These are phyloP conservation scores for Tuber aestivum DNA, from an alignment of 495 filamentous ascomycete genomes.

Conservation along the genomic window DNA sequence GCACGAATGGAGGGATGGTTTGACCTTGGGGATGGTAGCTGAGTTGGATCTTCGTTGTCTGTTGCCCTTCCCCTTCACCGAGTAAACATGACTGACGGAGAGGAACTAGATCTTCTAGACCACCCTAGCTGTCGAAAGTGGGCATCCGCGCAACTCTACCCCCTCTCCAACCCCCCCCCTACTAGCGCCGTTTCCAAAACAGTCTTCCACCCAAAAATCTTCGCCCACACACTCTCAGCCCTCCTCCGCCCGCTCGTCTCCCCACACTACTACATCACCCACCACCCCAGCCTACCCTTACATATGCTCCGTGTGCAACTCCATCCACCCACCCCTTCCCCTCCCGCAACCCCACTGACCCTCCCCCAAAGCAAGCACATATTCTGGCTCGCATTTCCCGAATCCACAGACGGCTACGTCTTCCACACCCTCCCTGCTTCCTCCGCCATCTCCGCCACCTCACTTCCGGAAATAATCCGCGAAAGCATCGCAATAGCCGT, in stretches of 20 bases:
- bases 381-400: conserved; percentile 69
- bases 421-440: conserved; percentile 57
- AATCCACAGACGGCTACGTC: conserved; percentile 62
- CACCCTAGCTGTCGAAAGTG: conserved; percentile 67
- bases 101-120: conserved; percentile 56
- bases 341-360: conserved; percentile 58
- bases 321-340: conserved; percentile 49
- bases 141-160: conserved; percentile 60
- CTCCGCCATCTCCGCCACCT: conserved; percentile 33
- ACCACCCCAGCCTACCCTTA: conserved; percentile 57
- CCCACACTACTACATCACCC: conserved; percentile 69
- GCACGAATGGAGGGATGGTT: conserved; percentile 74
- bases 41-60: conserved; percentile 55
- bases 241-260: conserved; percentile 69
- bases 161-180: conserved; percentile 40
- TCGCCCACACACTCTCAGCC: conserved; percentile 64
- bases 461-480: conserved; percentile 60
- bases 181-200: conserved; percentile 53
- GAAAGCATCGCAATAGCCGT: conserved; percentile 73
- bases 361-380: conserved; percentile 40
- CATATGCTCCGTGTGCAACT: conserved; percentile 70
- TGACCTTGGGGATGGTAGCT: conserved; percentile 70
- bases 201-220: conserved; percentile 68
- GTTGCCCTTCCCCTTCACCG: neutral
- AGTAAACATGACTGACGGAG: neutral